phyloP scores from a whole-genome alignment of 257 asterid species.

The Craterostigma plantagineum region DNA sequence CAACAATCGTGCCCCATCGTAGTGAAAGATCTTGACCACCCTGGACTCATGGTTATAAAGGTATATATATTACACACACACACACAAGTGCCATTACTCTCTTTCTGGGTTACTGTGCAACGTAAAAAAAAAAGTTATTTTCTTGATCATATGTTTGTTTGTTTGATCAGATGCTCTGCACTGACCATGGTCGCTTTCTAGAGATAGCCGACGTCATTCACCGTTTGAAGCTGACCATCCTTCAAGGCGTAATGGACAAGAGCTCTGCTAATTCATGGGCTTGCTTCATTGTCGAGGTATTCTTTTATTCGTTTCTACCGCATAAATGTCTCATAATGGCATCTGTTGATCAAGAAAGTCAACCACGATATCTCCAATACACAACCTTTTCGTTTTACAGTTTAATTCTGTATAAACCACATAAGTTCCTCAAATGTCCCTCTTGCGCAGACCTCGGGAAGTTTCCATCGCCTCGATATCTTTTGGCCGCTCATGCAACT shows the following conservation, averaged over 20 bases:
- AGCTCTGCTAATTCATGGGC: constrained; percentile 45
- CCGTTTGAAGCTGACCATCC: constrained; percentile 47
- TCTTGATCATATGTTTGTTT: neutral
- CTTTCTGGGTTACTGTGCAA: too few species aligned
- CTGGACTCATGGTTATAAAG: constrained; percentile 86
- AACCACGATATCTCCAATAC: too few species aligned
- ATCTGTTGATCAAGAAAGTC: too few species aligned
- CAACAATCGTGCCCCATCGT: constrained; percentile 51
- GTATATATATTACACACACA: constrained; percentile 20
- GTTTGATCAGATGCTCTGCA: constrained; percentile 47
- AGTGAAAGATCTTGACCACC: constrained; percentile 69
- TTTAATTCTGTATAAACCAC: neutral
- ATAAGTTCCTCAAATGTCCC: neutral
- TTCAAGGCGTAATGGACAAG: constrained; percentile 58
- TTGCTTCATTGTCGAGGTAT: constrained; percentile 77
- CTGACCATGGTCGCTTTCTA: constrained; percentile 53
- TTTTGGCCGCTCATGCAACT: constrained; percentile 97
- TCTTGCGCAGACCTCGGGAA: constrained; percentile 41
- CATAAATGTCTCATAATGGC: too few species aligned
- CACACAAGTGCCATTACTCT: neutral
- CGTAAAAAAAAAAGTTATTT: neutral
- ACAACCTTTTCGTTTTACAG: too few species aligned
- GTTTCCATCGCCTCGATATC: constrained; percentile 78
- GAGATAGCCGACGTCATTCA: constrained; percentile 73
- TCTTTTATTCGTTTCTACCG: constrained; percentile 1